Evolutionary conservation across 495 filamentous ascomycete genomes (phyloP).

Genomic region (Penicillium soppii): DNA sequence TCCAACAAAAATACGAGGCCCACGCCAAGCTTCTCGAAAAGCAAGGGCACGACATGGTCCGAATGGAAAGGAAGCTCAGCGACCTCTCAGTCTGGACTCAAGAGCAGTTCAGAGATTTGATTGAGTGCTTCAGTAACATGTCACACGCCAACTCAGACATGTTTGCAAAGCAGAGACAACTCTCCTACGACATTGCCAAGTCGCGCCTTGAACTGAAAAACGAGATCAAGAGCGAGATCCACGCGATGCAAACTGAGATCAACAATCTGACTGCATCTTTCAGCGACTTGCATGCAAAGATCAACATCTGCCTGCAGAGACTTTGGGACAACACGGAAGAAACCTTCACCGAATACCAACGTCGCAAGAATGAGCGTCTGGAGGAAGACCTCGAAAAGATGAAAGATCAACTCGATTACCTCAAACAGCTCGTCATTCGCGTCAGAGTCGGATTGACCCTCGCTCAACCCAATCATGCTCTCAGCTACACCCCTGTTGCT

Average conservation of each 20-base stretch:
- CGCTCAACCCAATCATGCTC: no score
- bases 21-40: background rate
- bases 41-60: background rate
- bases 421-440: no score
- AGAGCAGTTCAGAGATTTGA: background rate
- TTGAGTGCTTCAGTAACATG: no score
- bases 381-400: no score
- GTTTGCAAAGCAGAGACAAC: no score
- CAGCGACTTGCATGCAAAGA: background rate
- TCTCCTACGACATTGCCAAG: background rate
- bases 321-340: background rate
- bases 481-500: no score
- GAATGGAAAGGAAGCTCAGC: background rate
- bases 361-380: no score
- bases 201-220: background rate
- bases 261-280: background rate
- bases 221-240: background rate
- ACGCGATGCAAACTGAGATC: constrained; percentile 4
- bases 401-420: no score
- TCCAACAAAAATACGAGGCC: background rate
- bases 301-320: background rate
- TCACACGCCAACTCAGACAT: background rate
- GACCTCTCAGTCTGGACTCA: background rate
- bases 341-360: constrained; percentile 5
- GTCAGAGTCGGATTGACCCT: no score